Base-by-base conservation (phyloP, 768 basidiomycete species). In the Cystoderma amianthinum region DNA sequence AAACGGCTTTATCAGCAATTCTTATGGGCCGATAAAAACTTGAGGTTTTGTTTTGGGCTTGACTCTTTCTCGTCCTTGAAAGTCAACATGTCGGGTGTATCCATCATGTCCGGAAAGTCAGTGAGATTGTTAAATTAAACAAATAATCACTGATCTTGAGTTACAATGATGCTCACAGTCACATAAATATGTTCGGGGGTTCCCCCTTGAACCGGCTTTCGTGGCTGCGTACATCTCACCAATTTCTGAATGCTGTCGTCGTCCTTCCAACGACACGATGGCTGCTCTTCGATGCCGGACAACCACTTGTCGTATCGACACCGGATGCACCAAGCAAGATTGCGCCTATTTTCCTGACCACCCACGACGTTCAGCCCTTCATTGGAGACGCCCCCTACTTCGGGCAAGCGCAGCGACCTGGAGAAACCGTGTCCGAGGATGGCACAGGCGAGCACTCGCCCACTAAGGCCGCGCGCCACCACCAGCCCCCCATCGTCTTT, bases 121-220 rank as follows among this genome's bases (percentile, higher is more conserved):
- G 55, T 48, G 24, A 16, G 33, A 23, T 24, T 33, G n/a, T 28
- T 4, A 10, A 13, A 13, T 22, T 13, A 9, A 39, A 10, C 13
- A 5, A 13, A 23, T 16, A 32, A 20, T 21, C 10, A 35, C 37
- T 36, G 19, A 44, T 6, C 13, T 16, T 7, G 9, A 16, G 18
- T 37, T 42, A 21, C 39, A n/a, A n/a, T n/a, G n/a, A n/a, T n/a
- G n/a, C n/a, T n/a, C n/a, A n/a, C n/a, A 63, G 61, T 39, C 57
- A 55, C 44, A 54, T 64, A 21, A 69, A 71, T 45, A 58, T 62
- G 50, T 72, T 65, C 50, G 60, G 65, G 5, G 82, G 84, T 30
- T 85, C 87, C 41, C 79, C 85, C 32, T 62, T 90, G 22, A 90
- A 90, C 58, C 81, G 89, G 12, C 69, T 91, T 15, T 80, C 85